phyloP scores from a whole-genome alignment of 1,284 basidiomycete species.

The Ceratobasidium sp. region DNA sequence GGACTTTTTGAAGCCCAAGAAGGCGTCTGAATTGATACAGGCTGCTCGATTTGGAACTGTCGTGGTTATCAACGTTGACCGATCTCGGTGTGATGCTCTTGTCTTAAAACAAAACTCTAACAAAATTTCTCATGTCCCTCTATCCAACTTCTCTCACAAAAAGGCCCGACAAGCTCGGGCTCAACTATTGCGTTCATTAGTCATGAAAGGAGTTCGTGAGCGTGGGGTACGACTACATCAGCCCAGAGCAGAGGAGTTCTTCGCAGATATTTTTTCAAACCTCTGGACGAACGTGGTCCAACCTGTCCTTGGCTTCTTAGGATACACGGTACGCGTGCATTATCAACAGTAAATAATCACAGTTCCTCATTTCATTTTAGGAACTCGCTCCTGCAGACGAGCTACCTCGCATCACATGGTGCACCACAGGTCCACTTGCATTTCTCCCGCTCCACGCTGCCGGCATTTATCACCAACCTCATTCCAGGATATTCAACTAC shows the following conservation, averaged over 20 bases:
- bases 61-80: background rate
- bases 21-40: background rate
- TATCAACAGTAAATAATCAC: background rate
- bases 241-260: background rate
- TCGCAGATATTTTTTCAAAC: background rate
- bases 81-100: background rate
- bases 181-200: background rate
- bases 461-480: background rate
- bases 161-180: background rate
- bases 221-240: background rate
- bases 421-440: background rate
- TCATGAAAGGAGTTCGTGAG: background rate
- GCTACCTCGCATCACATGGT: constrained; percentile 1
- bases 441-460: constrained; percentile 19
- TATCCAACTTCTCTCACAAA: background rate
- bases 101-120: background rate
- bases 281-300: background rate
- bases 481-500: background rate
- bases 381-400: background rate
- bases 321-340: background rate
- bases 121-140: background rate
- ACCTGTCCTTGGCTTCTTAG: background rate
- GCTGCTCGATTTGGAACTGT: background rate
- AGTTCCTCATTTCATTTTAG: background rate
- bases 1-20: background rate